phyloP scores from a whole-genome alignment of 2,329 filamentous ascomycete genomes.

The Chrysoporthe cubensis region DNA sequence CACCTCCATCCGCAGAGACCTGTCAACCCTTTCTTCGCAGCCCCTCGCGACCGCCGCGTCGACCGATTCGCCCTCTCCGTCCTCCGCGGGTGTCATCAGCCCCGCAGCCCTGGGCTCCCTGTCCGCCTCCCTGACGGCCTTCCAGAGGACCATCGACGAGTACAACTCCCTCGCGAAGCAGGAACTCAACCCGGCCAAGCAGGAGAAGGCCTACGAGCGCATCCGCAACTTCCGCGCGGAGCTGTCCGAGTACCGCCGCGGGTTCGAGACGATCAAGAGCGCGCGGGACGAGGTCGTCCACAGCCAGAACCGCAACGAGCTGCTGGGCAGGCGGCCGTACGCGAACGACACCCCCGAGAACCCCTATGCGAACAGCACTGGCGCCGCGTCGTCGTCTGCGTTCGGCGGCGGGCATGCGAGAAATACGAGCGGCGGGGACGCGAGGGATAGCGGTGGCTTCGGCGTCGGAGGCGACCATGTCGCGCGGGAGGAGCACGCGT shows the following conservation, averaged over 20 bases:
- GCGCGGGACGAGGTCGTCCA: constrained; percentile 76
- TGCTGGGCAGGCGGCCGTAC: constrained; percentile 84
- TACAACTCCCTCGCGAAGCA: constrained; percentile 84
- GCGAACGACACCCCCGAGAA: constrained; percentile 84
- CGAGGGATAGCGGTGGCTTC: constrained; percentile 38
- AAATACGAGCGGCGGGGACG: constrained; percentile 45
- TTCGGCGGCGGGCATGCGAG: constrained; percentile 42
- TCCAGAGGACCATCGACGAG: constrained; percentile 89
- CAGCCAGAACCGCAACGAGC: constrained; percentile 71
- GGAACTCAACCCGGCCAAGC: constrained; percentile 88
- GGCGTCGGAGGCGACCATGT: constrained; percentile 63
- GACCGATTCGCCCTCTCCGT: constrained; percentile 45
- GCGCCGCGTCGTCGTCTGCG: constrained; percentile 34
- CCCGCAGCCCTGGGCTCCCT: constrained; percentile 64
- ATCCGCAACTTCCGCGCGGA: constrained; percentile 85
- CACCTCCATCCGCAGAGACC: constrained; percentile 76
- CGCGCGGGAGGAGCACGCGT: constrained; percentile 76
- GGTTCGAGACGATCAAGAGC: constrained; percentile 77
- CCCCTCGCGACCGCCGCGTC: constrained; percentile 29
- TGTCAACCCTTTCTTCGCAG: constrained; percentile 65
- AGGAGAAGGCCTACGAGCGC: constrained; percentile 85
- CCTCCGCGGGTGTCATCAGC: constrained; percentile 60
- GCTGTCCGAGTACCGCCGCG: constrained; percentile 75
- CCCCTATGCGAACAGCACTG: constrained; percentile 70
- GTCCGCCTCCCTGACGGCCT: constrained; percentile 69